These are phyloP conservation scores for Russula brevipes DNA, from an alignment of 768 basidiomycete genomes.

Conservation along the genomic window DNA sequence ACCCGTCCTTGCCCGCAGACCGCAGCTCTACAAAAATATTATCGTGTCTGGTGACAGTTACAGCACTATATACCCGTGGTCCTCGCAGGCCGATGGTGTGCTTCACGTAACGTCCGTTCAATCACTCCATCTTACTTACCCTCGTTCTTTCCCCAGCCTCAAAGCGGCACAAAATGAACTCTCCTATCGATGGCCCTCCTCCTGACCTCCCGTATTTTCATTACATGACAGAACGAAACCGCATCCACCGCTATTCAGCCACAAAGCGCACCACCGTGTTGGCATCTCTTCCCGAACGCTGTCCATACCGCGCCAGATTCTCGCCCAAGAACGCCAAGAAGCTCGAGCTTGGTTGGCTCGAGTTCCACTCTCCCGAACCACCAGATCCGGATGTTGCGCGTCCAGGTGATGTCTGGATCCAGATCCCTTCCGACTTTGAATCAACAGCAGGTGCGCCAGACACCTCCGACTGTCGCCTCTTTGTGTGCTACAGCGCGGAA, in stretches of 20 bases:
- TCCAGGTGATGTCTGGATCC: constrained; percentile 21
- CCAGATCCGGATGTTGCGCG: constrained; percentile 18
- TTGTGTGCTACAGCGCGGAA: constrained; percentile 5
- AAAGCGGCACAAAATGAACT: background rate
- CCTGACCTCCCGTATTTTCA: constrained; percentile 2
- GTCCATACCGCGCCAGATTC: constrained; percentile 8
- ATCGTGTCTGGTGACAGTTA: background rate
- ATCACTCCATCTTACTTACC: background rate
- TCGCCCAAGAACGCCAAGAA: constrained; percentile 10
- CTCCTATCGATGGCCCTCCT: background rate
- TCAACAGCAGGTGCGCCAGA: background rate
- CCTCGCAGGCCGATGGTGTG: background rate
- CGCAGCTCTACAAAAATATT: background rate
- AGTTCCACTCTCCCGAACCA: constrained; percentile 15
- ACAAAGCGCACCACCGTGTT: constrained; percentile 5
- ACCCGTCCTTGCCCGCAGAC: background rate
- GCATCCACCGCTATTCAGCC: constrained; percentile 4
- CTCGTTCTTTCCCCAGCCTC: background rate
- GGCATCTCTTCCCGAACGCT: constrained; percentile 4
- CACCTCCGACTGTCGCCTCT: background rate
- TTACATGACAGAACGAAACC: constrained; percentile 10
- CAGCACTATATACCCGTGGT: background rate
- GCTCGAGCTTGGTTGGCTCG: constrained; percentile 18
- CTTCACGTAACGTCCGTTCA: background rate
- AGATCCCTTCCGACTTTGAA: constrained; percentile 12